Percentiles rank a stretch among this genome's conserved stretches.
phyloP scores from a whole-genome alignment of 768 basidiomycete genomes.

The Naganishia onofrii region DNA sequence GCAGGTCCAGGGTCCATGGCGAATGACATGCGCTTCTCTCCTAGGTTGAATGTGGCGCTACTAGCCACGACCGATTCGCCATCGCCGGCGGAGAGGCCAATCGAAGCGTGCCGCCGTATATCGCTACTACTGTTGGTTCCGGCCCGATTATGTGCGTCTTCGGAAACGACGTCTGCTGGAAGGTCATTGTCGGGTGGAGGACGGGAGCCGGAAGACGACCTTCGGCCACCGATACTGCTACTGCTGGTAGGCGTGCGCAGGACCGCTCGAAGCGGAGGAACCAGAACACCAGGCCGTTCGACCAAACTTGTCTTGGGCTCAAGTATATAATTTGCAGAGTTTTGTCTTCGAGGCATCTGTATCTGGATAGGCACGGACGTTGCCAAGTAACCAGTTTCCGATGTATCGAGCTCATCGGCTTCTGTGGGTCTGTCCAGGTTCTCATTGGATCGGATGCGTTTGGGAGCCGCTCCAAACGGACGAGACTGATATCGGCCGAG shows the following conservation, averaged over 20 bases:
- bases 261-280: conserved; percentile 44
- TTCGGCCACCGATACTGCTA: neutral
- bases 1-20: conserved; percentile 47
- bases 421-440: conserved; percentile 9
- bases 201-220: conserved; percentile 5
- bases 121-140: conserved; percentile 15
- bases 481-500: conserved; percentile 13
- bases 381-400: conserved; percentile 35
- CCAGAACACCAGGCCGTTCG: conserved; percentile 43
- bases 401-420: conserved; percentile 25
- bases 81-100: neutral
- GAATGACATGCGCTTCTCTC: conserved; percentile 38
- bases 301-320: conserved; percentile 45
- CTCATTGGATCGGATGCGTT: conserved; percentile 2
- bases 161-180: neutral
- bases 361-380: conserved; percentile 48
- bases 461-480: neutral
- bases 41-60: conserved; percentile 30
- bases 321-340: conserved; percentile 14
- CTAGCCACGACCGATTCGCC: conserved; percentile 14
- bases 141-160: conserved; percentile 5
- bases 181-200: neutral
- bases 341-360: conserved; percentile 32
- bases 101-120: conserved; percentile 13
- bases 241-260: conserved; percentile 31